Base-by-base conservation (phyloP, 2,329 filamentous ascomycete species). In the Tolypocladium pustulatum region DNA sequence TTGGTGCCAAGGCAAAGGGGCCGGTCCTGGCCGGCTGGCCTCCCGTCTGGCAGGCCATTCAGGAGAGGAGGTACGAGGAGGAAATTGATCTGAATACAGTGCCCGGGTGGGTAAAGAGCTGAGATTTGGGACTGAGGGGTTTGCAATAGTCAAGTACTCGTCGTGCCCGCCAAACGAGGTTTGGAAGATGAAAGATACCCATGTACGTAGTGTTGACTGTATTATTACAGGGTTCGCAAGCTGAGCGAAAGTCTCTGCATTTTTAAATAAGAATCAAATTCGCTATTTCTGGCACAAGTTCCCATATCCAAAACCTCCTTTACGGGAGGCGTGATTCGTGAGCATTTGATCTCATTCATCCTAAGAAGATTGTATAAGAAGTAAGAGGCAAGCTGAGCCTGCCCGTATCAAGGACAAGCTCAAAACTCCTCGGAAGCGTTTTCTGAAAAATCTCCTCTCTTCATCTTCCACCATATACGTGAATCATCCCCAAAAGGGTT, bases 1-100 rank as follows among this genome's bases (percentile, higher is more conserved):
- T 88, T 57, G 91, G 92, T 3, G 85, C 89, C 30, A 88, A 86
- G 76, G 80, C 81, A 60, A 82, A 81, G 63, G 82, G 83, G 30
- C 81, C 87, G 0, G 72, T 90, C 25, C 77, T 78, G 38, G 88
- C 87, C 1, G 90, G 89, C 0, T 97, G 93, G 76, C 91, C 92
- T 1, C 77, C 76, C 51, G 84, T 90, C 1, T 91, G 87, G 80
- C 78, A 84, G 59, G 86, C 87, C 0, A 81, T 95, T 20, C 78
- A 76, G 53, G 78, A 81, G 38, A 82, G 82, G 63, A 81, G 84
- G 58, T 79, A 78, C 17, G 79, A 81, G 52, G 81, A 86, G 62
- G 78, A 81, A 0, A 74, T 76, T 43, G 81, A 84, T 59, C 82
- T 91, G n/a, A 73, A 78, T 3, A 81, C 83, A 52, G 86, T 92